Evolutionary conservation across 306 rosid genomes (phyloP), one percentile per base, ranked within the genome.

Genomic region (Quercus agrifolia): DNA sequence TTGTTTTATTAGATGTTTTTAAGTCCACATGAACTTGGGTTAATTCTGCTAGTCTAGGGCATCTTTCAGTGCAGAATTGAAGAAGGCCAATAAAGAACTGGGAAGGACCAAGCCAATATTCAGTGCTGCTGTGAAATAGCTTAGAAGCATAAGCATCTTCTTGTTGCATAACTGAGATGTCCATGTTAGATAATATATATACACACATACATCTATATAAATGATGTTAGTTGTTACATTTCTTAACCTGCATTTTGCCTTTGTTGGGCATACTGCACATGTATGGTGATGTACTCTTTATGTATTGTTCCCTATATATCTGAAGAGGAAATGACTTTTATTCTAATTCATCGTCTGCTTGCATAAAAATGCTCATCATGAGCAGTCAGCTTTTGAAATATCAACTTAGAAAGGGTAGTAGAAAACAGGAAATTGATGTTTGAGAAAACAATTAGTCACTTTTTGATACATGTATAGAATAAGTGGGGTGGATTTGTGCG

Each of bases 1-100:
- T 5, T 52, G 46, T 73, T 76, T 78, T 66, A 12, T 63, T 58
- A 79, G 77, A 70, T 27, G 80, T 59, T 70, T 59, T 70, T 30
- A 14, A 70, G 33, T 63, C n/a, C 62, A 64, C 72, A 35, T 33
- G 72, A 33, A 68, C 71, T 68, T n/a, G 72, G 51, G 72, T 46
- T 19, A 68, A 21, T 68, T 21, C 27, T 68, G 21, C 71, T 18
- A 35, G 27, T 35, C 52, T 68, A 68, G 17, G 72, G 52, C 27
- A 14, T 68, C 54, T 23, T 56, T 33, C 1, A 21, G n/a, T 59
- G 69, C 64, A 78, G 61, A 35, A 74, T 2, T 33, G 72, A 68
- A 68, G 83, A 49, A 49, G 79, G 49, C 49, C 75, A 74, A 75
- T 55, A 83, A 79, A 73, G 83, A 76, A 75, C 74, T 1, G 71